These are phyloP conservation scores for Fusarium mexicanum DNA, from an alignment of 2,329 filamentous ascomycete species.

Conservation along the genomic window DNA sequence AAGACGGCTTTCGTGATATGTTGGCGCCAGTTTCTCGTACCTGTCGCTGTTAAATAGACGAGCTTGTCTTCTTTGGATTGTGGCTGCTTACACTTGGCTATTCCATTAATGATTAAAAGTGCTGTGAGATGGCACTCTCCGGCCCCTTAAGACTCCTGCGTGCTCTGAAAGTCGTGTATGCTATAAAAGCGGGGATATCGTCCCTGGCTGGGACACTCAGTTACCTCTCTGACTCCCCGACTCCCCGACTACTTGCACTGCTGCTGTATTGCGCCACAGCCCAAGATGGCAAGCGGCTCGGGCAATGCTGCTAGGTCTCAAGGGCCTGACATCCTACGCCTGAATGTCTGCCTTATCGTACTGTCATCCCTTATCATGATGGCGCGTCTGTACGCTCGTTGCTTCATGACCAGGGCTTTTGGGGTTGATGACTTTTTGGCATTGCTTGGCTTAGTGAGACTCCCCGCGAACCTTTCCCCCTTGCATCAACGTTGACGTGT, in stretches of 20 bases:
- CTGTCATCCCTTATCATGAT: not conserved
- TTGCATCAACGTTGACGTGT: accelerated
- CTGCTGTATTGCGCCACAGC: not conserved
- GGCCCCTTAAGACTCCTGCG: not conserved
- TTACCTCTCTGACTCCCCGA: not conserved
- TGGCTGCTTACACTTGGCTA: not conserved
- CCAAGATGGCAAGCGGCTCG: not conserved
- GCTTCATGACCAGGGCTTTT: not conserved
- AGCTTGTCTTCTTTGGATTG: not conserved
- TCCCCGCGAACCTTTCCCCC: accelerated
- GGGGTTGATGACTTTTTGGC: not conserved
- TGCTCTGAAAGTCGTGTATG: not conserved
- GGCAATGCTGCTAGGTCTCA: not conserved
- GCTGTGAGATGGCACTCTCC: not conserved
- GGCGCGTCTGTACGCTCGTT: not conserved
- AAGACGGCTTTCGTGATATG: not conserved
- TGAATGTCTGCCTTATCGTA: not conserved
- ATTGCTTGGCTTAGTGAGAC: not conserved
- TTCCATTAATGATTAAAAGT: accelerated
- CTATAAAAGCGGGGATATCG: not conserved
- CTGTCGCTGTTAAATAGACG: not conserved
- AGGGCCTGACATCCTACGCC: not conserved
- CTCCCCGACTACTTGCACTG: not conserved
- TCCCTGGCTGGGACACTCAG: not conserved
- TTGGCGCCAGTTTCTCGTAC: not conserved